Base-by-base conservation (phyloP, 2,329 filamentous ascomycete genomes). In the Pochonia chlamydosporia region DNA sequence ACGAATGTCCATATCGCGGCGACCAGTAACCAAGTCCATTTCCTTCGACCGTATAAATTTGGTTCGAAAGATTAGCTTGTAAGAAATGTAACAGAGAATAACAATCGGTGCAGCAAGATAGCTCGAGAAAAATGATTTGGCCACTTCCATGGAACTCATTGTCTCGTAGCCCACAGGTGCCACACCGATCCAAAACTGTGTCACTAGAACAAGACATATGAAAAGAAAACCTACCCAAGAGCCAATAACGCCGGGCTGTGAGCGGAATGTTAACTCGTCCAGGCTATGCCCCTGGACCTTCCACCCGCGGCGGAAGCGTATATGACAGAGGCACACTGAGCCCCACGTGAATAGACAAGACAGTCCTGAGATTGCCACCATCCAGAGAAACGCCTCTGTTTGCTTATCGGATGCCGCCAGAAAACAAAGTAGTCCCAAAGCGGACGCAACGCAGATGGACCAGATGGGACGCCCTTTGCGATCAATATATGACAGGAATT, bases 241-340 rank as follows among this genome's bases (percentile, higher is more conserved):
- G 9, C 91, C 92, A 9, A 78, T 56, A 7, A 93, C 71, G 50
- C 92, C 92, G 4, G 86, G 79, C 61, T 95, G 88, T 0, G 87
- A 88, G 30, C 70, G 74, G 72, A 92, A 96, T 5, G 91, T 86
- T 5, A 97, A 76, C 57, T 95, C 87, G 47, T 82, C 73, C 30
- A 91, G 71, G n/a, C 71, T 75, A 62, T 84, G 85, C 39, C 86
- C 87, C 51, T 84, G 79, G 11, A 69, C 60, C 39, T 72, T 74
- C 89, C 89, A 95, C n/a, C 84, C 88, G 23, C 71, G 70, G 53
- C 91, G 88, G 78, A 96, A 96, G 47, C 90, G 89, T 61, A 96
- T 95, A 67, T 96, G 91, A 21, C 85, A 81, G n/a, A 95, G 70
- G 65, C 89, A 95, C 64, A 96, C 92, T 54, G 87, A 87, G 47